These are phyloP conservation scores for Claviceps fusiformis DNA, from an alignment of 2,329 filamentous ascomycete genomes.

Conservation along the genomic window DNA sequence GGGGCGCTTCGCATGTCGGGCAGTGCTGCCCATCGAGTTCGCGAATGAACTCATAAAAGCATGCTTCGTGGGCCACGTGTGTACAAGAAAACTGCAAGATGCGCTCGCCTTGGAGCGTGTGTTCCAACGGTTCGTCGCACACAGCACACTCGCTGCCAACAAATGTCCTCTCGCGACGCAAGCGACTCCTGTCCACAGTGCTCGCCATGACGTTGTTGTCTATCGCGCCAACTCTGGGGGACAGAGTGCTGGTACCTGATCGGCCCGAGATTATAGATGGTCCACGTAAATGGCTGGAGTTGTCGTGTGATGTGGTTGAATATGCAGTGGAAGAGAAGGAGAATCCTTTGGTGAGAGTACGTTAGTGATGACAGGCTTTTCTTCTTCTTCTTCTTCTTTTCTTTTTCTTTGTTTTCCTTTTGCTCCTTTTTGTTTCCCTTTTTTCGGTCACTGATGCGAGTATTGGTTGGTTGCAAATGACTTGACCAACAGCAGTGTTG, in stretches of 20 bases:
- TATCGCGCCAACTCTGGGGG: conserved; percentile 23
- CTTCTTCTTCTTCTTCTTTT: background rate
- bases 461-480: background rate
- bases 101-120: conserved; percentile 84
- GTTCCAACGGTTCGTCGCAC: conserved; percentile 91
- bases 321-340: conserved; percentile 8
- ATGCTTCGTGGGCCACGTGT: conserved; percentile 96
- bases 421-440: no score
- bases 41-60: conserved; percentile 96
- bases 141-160: conserved; percentile 90
- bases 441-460: background rate
- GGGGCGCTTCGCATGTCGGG: conserved; percentile 80
- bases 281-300: conserved; percentile 16
- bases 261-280: conserved; percentile 20
- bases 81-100: conserved; percentile 91
- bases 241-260: conserved; percentile 18
- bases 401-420: background rate
- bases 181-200: conserved; percentile 57
- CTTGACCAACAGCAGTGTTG: background rate
- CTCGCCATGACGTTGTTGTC: conserved; percentile 31
- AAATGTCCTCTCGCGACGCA: conserved; percentile 82
- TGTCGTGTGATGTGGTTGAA: conserved; percentile 13
- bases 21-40: conserved; percentile 91
- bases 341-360: background rate
- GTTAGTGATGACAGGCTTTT: background rate